Percentiles rank a stretch among this genome's conserved stretches.
Evolutionary conservation across 768 basidiomycete genomes (phyloP).

Genomic region (Collybia mongolica): DNA sequence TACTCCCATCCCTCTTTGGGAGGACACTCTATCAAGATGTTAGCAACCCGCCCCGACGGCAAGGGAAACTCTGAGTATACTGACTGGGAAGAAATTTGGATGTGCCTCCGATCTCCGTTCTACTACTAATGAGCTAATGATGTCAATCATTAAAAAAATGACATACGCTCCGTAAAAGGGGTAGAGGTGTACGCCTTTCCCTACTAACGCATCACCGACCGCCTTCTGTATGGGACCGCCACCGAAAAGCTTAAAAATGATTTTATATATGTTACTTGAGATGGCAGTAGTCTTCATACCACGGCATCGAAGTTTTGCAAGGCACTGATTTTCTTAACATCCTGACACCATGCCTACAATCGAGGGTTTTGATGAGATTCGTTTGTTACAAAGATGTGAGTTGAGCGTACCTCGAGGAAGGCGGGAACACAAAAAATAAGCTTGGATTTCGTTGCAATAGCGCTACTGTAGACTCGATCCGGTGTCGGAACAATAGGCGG

Average conservation of each 20-base stretch:
- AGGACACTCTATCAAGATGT: neutral
- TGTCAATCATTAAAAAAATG: no score
- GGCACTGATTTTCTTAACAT: neutral
- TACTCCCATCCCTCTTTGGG: conserved; percentile 15
- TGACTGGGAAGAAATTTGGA: conserved; percentile 7
- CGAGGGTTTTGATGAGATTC: neutral
- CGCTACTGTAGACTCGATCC: conserved; percentile 18
- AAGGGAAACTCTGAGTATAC: neutral
- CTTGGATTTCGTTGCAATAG: conserved; percentile 13
- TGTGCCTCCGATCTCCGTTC: conserved; percentile 14
- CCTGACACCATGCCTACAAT: conserved; percentile 9
- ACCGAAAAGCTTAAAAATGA: conserved; percentile 10
- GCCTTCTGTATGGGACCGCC: conserved; percentile 17
- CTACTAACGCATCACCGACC: conserved; percentile 13
- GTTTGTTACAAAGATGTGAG: neutral
- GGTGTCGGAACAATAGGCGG: conserved; percentile 18
- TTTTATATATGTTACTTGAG: neutral
- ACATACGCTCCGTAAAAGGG: conserved; percentile 18
- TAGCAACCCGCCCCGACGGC: neutral
- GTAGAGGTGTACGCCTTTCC: conserved; percentile 12
- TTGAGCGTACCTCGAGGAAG: conserved; percentile 12
- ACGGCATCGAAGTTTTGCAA: conserved; percentile 12
- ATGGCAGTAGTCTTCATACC: conserved; percentile 2
- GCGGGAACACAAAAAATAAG: conserved; percentile 23
- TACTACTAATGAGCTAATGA: neutral